phyloP scores from a whole-genome alignment of 441 rosid species.

The Arabidopsis hybrid region DNA sequence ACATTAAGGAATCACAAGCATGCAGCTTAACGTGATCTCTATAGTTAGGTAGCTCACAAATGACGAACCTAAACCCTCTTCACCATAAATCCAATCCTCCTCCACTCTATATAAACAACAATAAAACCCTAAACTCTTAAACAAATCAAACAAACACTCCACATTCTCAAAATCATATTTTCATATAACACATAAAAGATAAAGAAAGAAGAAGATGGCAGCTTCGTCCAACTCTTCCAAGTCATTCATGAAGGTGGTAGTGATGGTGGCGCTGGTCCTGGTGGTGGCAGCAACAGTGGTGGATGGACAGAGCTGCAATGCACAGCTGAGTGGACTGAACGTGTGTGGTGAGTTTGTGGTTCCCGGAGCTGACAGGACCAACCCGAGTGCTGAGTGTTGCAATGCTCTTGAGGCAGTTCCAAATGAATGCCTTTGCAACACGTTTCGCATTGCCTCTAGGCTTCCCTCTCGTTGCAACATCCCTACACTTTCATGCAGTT shows the following conservation, averaged over 20 bases:
- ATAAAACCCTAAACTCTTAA: background rate
- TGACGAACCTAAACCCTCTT: slow-evolving; percentile 24
- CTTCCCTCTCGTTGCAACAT: slow-evolving; percentile 48
- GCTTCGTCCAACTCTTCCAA: slow-evolving; percentile 26
- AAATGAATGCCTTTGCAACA: slow-evolving; percentile 45
- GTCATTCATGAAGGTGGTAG: slow-evolving; percentile 22
- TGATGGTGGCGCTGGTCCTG: slow-evolving; percentile 16
- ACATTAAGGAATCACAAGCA: slow-evolving; percentile 23
- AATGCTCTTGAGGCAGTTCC: slow-evolving; percentile 45
- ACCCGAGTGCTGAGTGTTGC: slow-evolving; percentile 47
- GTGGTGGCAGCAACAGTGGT: slow-evolving; percentile 16
- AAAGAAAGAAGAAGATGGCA: slow-evolving; percentile 33
- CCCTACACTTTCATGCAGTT: slow-evolving; percentile 45
- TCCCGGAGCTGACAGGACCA: slow-evolving; percentile 45
- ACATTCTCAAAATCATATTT: slow-evolving; percentile 20
- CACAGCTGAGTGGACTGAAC: slow-evolving; percentile 41
- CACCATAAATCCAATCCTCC: background rate
- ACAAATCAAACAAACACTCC: slow-evolving; percentile 13
- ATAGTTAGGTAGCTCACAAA: slow-evolving; percentile 43
- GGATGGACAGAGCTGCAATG: slow-evolving; percentile 42
- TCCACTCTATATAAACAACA: slow-evolving; percentile 30
- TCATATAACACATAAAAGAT: slow-evolving; percentile 7
- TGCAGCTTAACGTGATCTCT: slow-evolving; percentile 28
- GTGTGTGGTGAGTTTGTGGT: slow-evolving; percentile 44
- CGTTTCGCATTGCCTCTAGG: slow-evolving; percentile 45